Evolutionary conservation across 305 asterid species (phyloP), one percentile per base, ranked within the genome.

Genomic region (Petunia hybrid): DNA sequence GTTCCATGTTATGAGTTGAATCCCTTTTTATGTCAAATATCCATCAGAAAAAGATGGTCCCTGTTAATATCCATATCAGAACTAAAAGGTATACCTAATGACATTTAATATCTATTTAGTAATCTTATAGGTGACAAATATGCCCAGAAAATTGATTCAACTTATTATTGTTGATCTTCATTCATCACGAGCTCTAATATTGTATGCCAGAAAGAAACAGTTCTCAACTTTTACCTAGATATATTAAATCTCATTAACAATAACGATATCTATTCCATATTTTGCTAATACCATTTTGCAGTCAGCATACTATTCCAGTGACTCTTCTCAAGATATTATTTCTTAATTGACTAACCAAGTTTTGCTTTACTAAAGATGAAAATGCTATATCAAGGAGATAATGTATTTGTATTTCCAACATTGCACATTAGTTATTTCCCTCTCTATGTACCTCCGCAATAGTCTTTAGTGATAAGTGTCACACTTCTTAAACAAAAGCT

Each of bases 81-180:
- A 74, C 3, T 53, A 74, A 53, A 14, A 53, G 12, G 63, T n/a
- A 74, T 38, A 74, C 36, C 14, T 31, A 2, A 53, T 36, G 48
- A 74, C 48, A 53, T 74, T 74, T 53, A 36, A 51, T 53, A 74
- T 74, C 78, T 45, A 36, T 56, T 51, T 43, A 74, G 36, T 31
- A 38, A 74, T 53, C 64, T 53, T 53, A 74, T 36, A 74, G 64
- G 79, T 74, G 79, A 74, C 38, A 74, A 74, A 63, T 74, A 53
- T 53, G 79, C 13, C 46, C 79, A 74, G 79, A 74, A 70, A 74
- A 53, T 36, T 74, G 48, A 74, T 53, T 53, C 64, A 53, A 40
- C 22, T 13, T 53, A 74, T 38, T 38, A 38, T 22, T 45, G 42
- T 41, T 22, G 36, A 78, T 63, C 74, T 65, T 36, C 45, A 64